Conservation (phyloP, 805 yeast species). For the Candida nanaspora region DNA sequence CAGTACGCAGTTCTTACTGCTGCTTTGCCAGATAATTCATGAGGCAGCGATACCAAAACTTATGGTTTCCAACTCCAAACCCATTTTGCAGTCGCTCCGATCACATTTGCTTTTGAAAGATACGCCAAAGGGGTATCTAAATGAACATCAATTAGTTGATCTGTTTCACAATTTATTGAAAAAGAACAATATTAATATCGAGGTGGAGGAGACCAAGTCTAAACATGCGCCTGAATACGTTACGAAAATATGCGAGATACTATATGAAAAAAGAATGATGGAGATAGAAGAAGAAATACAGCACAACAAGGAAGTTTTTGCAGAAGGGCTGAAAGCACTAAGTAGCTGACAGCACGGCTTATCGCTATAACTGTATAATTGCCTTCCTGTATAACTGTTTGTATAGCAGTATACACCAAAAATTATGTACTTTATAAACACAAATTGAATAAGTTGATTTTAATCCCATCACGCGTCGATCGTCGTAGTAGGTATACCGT, state of each 20-base stretch:
- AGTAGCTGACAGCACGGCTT: background rate
- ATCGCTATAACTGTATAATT: background rate
- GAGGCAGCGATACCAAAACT: conserved; percentile 12
- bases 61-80: conserved; percentile 5
- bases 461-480: no score
- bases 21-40: conserved; percentile 23
- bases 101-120: conserved; percentile 19
- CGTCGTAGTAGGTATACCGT: no score
- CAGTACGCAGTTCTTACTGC: conserved; percentile 22
- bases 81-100: conserved; percentile 10
- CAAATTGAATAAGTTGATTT: no score
- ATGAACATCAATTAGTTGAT: conserved; percentile 11
- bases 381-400: background rate
- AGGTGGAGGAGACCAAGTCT: conserved; percentile 6
- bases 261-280: conserved; percentile 13
- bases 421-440: no score
- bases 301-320: no score
- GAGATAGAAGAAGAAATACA: conserved; percentile 17
- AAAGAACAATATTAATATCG: conserved; percentile 7
- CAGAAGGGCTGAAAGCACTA: background rate
- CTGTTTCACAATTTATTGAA: conserved; percentile 13
- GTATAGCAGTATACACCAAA: background rate
- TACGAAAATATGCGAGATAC: conserved; percentile 14
- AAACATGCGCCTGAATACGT: conserved; percentile 12
- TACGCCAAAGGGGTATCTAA: conserved; percentile 3